Base-by-base conservation (phyloP, 768 basidiomycete genomes). In the Porpolomopsis calyptriformis region DNA sequence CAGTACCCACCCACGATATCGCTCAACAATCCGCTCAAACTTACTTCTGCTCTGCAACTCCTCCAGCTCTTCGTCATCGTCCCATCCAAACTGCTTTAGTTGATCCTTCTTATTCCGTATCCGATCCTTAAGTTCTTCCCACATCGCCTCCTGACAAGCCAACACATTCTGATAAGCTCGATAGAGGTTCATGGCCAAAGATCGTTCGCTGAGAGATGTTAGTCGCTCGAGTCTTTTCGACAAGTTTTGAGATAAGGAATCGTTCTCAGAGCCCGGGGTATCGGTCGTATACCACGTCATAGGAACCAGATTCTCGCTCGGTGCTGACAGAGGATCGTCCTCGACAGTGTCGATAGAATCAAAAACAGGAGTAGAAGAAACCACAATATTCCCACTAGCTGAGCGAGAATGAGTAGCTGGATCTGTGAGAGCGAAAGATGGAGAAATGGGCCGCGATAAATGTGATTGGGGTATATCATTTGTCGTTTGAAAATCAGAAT, bases 121-220 rank as follows among this genome's bases (percentile, higher is more conserved):
- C 49, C 75, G 71, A 50, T 79, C 74, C 52, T 73, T 72, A 40
- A 85, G 66, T 45, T 82, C 80, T 50, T 83, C 82, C 81, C 82
- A 85, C 80, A 85, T 82, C 23, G 80, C 74, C 55, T 84, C 82
- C 58, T 80, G 74, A 52, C 78, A 81, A 10, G 78, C 79, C 10
- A 82, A 57, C 6, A 85, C 76, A 16, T 63, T 60, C 52, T 77
- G 73, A 49, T 74, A 82, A n/a, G 76, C 73, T 50, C 71, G 67
- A 53, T 81, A 77, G 3, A 85, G 69, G 47, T 85, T 82, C 78
- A 84, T 81, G 0, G 80, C 80, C 23, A 82, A 67, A 1, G 78
- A 78, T 36, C 78, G 71, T 45, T 80, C 76, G 48, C 64, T 77
- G 51, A 82, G 57, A 22, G 59, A 59, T 45, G 63, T 62, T 4